Evolutionary conservation across 805 yeast species (phyloP), one percentile per base, ranked within the genome.

Genomic region (Yarrowia deformans): DNA sequence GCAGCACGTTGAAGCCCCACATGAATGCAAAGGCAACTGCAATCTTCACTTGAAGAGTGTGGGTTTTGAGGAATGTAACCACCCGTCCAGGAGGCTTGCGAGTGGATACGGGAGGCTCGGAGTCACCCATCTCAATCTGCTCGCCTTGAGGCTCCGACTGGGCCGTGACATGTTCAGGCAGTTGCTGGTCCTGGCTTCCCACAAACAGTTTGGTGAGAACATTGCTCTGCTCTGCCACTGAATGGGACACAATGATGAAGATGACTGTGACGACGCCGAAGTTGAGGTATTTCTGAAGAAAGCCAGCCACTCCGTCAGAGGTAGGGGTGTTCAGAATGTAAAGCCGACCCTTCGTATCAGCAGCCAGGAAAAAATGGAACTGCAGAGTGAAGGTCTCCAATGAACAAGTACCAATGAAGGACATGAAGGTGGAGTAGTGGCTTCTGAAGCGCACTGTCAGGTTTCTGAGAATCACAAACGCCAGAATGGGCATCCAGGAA

Each of bases 341-440:
- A n/a, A 69, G 60, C 3, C 56, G 54, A 6, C 75, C 75, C 18
- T 69, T 70, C 16, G 75, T 73, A 45, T 73, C 75, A 8, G 73
- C 75, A 18, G 75, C 75, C 72, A 73, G 68, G 73, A 74, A 73
- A 37, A 73, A 72, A 52, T 73, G 75, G 48, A 73, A 73, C 55
- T 73, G 75, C 42, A 73, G 69, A 29, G 74, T 73, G 64, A 73
- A 73, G 10, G 75, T 73, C 64, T 73, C 75, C 40, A 73, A 69
- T 29, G 75, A 73, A 67, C 73, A 72, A 7, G 71, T 67, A 14
- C 75, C 75, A 19, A 73, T 64, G 71, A 74, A 73, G 8, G 75
- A 72, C 45, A 67, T 72, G 37, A 69, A 72, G 14, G 73, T 61
- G 35, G 75, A 73, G 67, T 73, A 73, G 13, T 68, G 45, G 68